Percentiles rank a stretch among this genome's conserved stretches.
Conservation (phyloP, 345 rosid species). For the Euclidium syriacum region DNA sequence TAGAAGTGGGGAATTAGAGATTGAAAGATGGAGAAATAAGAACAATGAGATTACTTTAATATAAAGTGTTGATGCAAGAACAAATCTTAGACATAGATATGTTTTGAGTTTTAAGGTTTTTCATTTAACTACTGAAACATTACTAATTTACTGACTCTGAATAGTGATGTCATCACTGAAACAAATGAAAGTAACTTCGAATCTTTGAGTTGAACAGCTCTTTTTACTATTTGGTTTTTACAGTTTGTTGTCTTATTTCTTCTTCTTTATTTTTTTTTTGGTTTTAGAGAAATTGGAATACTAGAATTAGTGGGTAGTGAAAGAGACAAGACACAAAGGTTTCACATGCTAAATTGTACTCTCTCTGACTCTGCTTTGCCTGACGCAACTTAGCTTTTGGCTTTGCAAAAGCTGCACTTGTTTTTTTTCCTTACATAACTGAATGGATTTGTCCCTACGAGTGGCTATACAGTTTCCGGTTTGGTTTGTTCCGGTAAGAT, state of each 20-base stretch:
- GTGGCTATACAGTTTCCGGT: neutral
- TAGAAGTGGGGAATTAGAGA: slow-evolving; percentile 18
- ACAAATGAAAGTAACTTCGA: slow-evolving; percentile 15
- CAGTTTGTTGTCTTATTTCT: neutral
- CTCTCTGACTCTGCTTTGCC: neutral
- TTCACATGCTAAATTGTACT: slow-evolving; percentile 31
- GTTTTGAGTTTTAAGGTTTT: neutral
- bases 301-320: slow-evolving; percentile 28
- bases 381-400: slow-evolving; percentile 20
- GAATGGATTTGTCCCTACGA: slow-evolving; percentile 7
- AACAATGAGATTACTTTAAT: slow-evolving; percentile 1
- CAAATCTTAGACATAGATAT: neutral
- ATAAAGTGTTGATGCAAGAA: slow-evolving; percentile 1
- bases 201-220: slow-evolving; percentile 6
- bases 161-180: slow-evolving; percentile 10
- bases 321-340: slow-evolving; percentile 30
- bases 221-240: slow-evolving; percentile 1
- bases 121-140: neutral
- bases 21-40: slow-evolving; percentile 7
- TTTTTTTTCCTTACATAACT: neutral
- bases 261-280: neutral
- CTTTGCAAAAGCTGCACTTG: slow-evolving; percentile 17
- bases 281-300: slow-evolving; percentile 9
- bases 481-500: neutral
- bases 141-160: neutral